Base-by-base conservation (phyloP, 345 rosid genomes). In the Limnanthes douglasii region DNA sequence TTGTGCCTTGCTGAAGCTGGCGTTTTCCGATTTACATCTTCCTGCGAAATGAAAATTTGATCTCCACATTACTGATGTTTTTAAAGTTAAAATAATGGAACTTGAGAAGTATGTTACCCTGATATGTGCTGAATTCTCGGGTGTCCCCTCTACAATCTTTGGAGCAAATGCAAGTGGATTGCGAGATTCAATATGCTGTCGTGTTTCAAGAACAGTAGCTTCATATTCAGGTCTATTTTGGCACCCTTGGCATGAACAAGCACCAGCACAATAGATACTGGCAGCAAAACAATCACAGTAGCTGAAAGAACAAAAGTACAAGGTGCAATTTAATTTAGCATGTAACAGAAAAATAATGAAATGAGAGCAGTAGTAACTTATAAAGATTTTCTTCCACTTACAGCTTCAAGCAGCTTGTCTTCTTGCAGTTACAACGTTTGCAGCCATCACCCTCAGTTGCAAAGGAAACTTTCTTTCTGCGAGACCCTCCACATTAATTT, bases 281-380 rank as follows among this genome's bases (percentile, higher is more conserved):
- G 75, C 73, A 31, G 73, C 75, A 60, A 77, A 72, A 54, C 82
- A 77, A 51, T 72, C 86, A 46, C 78, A 77, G 25, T 69, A 77
- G 38, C 86, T 77, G 76, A 30, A 36, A 40, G 32, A 13, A 8
- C 34, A 48, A 28, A 37, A 48, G 31, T 9, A 42, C 21, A 32
- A 28, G 4, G 25, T 18, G 8, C 10, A 7, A 22, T 22, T n/a
- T 7, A 21, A 21, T 27, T 37, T 7, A 32, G 35, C 24, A 33
- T 11, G 28, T 18, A 17, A 15, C 18, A 42, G 14, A 19, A 39
- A 21, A 40, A 27, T 18, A 38, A 2, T 7, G 16, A 10, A 4
- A 21, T 20, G 19, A 34, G 11, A 26, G 10, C 15, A 31, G 7
- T 26, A 30, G 11, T 39, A 20, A 31, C 17, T 19, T 22, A 17